Evolutionary conservation across 495 filamentous ascomycete genomes (phyloP), one percentile per base, ranked within the genome.

Genomic region (Amphirosellinia nigrospora): DNA sequence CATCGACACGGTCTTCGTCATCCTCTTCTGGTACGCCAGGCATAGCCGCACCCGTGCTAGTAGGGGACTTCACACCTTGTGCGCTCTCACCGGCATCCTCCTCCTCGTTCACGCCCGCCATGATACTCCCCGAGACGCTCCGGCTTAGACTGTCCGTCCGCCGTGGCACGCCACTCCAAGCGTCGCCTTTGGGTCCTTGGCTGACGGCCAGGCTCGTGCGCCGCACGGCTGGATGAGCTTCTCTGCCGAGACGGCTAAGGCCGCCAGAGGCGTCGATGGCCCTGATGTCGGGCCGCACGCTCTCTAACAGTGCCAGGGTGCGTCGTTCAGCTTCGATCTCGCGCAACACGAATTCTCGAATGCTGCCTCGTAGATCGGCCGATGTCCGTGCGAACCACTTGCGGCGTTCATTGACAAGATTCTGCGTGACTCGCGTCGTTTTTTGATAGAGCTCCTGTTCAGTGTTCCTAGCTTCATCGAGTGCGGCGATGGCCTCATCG

Each of bases 261-360:
- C 96, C 96, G 58, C 96, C 96, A 36, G 89, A 92, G 50, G 91
- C 85, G 75, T 99, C 96, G 72, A 99, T 98, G 62, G 92, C 88
- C 39, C 96, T 89, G 71, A 99, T 93, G 73, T 99, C 96, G 19
- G 95, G 93, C 50, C 96, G 89, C 28, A 97, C 94, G 64, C 86
- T 91, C 82, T 99, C 96, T 13, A 99, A 86, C 2, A 94, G 95
- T 19, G 96, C 93, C 39, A 99, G 87, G 16, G 94, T 94, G 55
- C 96, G 90, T 50, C 96, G 89, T 83, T 99, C 96, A 32, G 94
- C 91, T 77, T 99, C 96, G 74, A 99, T 99, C 79, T 98, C 90
- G 55, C 96, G 92, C 60, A 97, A 83, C 34, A 94, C 94, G 76
- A 96, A 98, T 78, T 99, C 96, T 60, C 96, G 90, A 69, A 99